Evolutionary conservation across 2,329 filamentous ascomycete genomes (phyloP), one percentile per base, ranked within the genome.

Genomic region (Bipolaris victoriae): DNA sequence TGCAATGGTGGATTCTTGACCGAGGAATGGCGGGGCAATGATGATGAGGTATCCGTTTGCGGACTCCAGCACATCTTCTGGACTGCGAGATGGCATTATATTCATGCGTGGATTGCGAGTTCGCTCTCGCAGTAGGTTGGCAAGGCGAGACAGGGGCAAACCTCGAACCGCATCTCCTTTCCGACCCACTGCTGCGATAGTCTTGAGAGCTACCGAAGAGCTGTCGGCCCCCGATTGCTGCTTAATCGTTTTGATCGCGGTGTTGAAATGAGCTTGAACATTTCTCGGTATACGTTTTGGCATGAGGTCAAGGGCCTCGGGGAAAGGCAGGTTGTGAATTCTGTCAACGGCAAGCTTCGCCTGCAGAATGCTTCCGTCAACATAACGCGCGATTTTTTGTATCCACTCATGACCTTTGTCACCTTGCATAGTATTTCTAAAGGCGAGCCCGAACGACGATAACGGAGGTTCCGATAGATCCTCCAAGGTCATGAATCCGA

Each of bases 381-480:
- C 43, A 43, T 44, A 50, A 7, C 37, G 16, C 29, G 43, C 15
- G 11, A 59, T 52, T 2, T 39, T 22, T 37, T 52, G 45, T 15
- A 57, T 33, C 52, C 47, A 52, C 10, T 55, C 26, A 55, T 48
- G 43, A 57, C 55, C 24, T 31, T 44, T 13, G 15, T 7, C 5
- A 36, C 36, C 29, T 35, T 24, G 24, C 46, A 33, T 37, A 18
- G 24, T 11, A 49, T 62, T 20, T 40, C 40, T 15, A 43, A 44
- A 49, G 46, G 48, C 57, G n/a, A 49, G 24, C 16, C 64, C 64
- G 11, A 66, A 44, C 1, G 39, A 18, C 5, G 64, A 66, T 11
- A 62, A 44, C 5, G 64, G 64, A 4, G 64, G 64, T 40, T 59
- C 57, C 5, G 29, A 29, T 13, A 36, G 26, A 5, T 39, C 35